phyloP scores from a whole-genome alignment of 148 eudicot species.

The Persicaria maculosa region DNA sequence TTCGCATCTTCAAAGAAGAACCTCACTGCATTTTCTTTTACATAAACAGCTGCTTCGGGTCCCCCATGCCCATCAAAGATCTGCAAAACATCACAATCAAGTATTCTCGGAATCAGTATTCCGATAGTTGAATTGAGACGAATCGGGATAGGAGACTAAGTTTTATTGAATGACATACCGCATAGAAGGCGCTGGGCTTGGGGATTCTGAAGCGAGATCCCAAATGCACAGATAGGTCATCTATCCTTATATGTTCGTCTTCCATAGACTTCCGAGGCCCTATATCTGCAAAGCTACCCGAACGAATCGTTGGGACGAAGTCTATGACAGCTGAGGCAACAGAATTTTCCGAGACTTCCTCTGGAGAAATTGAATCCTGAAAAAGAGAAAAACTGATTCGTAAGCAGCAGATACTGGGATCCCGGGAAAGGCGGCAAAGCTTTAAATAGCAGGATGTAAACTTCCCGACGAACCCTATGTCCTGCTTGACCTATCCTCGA shows the following conservation, averaged over 20 bases:
- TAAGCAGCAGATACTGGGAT: neutral
- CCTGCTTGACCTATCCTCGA: no score
- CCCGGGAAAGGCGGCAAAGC: no score
- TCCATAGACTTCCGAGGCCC: conserved; percentile 77
- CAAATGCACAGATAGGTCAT: conserved; percentile 51
- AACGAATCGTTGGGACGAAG: conserved; percentile 55
- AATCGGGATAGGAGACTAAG: neutral
- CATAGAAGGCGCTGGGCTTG: conserved; percentile 48
- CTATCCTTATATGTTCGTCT: conserved; percentile 69
- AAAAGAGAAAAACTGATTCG: neutral
- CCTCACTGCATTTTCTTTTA: conserved; percentile 33
- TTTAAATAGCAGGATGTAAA: no score
- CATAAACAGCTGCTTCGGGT: conserved; percentile 40
- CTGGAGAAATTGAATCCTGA: conserved; percentile 47
- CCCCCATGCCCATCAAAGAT: conserved; percentile 66
- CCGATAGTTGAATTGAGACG: neutral
- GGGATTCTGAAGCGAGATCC: conserved; percentile 44
- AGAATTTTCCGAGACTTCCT: conserved; percentile 29
- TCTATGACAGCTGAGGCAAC: conserved; percentile 27
- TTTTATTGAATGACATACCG: conserved; percentile 16
- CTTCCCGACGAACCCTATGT: no score
- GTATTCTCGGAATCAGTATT: neutral
- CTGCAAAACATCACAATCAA: neutral
- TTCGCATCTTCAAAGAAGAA: conserved; percentile 43
- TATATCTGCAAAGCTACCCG: conserved; percentile 66